Conservation (phyloP, 2,329 filamentous ascomycete species). For the Fusarium coffeatum region DNA sequence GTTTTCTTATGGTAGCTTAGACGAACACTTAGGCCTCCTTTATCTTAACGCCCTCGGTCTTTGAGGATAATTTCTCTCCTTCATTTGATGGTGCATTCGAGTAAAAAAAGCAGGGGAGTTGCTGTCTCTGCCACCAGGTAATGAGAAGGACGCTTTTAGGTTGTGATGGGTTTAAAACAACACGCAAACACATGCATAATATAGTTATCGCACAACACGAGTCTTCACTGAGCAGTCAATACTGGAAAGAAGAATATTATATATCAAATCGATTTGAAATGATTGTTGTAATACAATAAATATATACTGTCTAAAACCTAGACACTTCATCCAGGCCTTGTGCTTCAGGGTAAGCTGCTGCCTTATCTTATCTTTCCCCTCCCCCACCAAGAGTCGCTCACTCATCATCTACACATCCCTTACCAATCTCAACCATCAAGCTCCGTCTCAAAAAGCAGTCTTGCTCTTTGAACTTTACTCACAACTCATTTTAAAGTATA, state of each 20-base stretch:
- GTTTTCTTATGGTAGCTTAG: background rate
- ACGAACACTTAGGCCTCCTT: background rate
- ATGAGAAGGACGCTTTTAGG: background rate
- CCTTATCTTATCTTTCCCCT: conserved; percentile 38
- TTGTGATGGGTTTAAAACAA: too few species aligned
- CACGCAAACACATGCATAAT: too few species aligned
- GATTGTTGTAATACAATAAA: too few species aligned
- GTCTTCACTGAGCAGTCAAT: too few species aligned
- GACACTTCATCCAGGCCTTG: too few species aligned
- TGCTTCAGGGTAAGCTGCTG: conserved; percentile 1
- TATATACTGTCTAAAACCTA: background rate
- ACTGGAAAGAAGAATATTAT: too few species aligned
- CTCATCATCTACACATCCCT: conserved; percentile 36
- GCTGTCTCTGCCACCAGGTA: fast-evolving
- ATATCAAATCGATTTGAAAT: too few species aligned
- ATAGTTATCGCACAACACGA: too few species aligned
- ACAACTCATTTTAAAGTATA: too few species aligned
- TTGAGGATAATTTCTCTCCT: too few species aligned
- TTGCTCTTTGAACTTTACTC: background rate
- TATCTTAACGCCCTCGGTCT: too few species aligned
- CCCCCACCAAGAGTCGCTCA: conserved; percentile 24
- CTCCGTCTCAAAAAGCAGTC: background rate
- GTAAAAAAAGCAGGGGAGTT: fast-evolving
- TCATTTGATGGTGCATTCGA: too few species aligned
- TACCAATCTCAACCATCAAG: conserved; percentile 31